Evolutionary conservation across 2,329 filamentous ascomycete genomes (phyloP).

Genomic region (Nakataea oryzae): DNA sequence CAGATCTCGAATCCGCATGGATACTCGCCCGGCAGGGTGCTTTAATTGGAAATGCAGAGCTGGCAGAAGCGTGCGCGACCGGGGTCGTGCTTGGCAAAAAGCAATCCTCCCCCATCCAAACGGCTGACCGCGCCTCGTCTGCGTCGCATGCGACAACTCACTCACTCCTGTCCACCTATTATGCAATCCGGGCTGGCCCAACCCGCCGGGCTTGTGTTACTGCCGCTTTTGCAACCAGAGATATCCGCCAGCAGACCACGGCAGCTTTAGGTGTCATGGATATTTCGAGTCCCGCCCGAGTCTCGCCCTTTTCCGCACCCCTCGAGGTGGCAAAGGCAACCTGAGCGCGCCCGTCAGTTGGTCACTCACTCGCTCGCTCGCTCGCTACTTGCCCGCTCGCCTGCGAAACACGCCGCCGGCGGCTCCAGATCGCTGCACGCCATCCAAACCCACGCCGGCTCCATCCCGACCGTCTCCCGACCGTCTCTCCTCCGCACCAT

Average conservation of each 20-base stretch:
- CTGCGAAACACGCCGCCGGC: background rate
- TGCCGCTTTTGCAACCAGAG: background rate
- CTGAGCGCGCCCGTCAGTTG: background rate
- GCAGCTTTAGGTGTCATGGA: background rate
- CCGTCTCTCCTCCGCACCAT: constrained; percentile 21
- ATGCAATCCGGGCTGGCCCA: too few species aligned
- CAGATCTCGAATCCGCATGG: background rate
- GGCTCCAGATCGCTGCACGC: background rate
- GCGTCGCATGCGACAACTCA: background rate
- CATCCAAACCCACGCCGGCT: constrained; percentile 5
- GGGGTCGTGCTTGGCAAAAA: background rate
- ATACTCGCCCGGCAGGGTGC: background rate
- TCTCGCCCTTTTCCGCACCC: background rate
- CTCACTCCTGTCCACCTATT: background rate
- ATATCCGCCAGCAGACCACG: too few species aligned
- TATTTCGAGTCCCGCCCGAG: background rate
- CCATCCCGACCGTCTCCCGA: background rate
- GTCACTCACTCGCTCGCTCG: background rate
- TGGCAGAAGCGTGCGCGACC: background rate
- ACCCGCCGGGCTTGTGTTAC: background rate
- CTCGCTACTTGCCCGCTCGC: background rate
- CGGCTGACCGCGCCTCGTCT: background rate
- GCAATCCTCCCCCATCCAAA: too few species aligned
- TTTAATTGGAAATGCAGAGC: background rate
- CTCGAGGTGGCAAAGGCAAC: background rate